Conservation (phyloP, 2,329 filamentous ascomycete genomes). For the Diplodia seriata region DNA sequence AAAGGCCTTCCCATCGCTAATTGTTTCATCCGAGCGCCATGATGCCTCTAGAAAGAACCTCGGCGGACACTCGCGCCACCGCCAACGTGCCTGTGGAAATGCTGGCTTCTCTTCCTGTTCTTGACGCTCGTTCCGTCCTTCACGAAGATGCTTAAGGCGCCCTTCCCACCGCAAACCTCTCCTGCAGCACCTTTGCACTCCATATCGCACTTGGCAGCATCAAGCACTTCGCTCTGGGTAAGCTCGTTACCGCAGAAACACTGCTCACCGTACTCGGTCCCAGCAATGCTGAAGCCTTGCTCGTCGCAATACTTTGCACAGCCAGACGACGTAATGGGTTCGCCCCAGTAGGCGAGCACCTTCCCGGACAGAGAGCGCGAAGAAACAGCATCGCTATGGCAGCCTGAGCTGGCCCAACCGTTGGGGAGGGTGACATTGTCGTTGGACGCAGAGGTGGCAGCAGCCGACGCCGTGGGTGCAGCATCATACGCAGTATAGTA, state of each 20-base stretch:
- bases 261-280: slow-evolving; percentile 40
- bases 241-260: slow-evolving; percentile 37
- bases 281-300: slow-evolving; percentile 44
- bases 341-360: slow-evolving; percentile 24
- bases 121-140: slow-evolving; percentile 22
- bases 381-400: slow-evolving; percentile 27
- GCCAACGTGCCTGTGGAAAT: slow-evolving; percentile 24
- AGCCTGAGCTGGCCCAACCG: slow-evolving; percentile 20
- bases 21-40: background rate
- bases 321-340: slow-evolving; percentile 27
- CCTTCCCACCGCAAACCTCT: slow-evolving; percentile 25
- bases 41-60: background rate
- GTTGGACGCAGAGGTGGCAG: background rate
- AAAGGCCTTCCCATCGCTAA: background rate
- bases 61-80: slow-evolving; percentile 17
- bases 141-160: slow-evolving; percentile 21
- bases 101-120: slow-evolving; percentile 7
- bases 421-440: slow-evolving; percentile 7
- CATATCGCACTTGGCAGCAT: slow-evolving; percentile 29
- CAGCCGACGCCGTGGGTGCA: slow-evolving; percentile 20
- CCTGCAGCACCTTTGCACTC: slow-evolving; percentile 24
- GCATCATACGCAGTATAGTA: slow-evolving; percentile 21
- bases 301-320: slow-evolving; percentile 43
- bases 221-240: slow-evolving; percentile 28
- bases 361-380: slow-evolving; percentile 26